Base-by-base conservation (phyloP, 2,329 filamentous ascomycete species). In the Orbilia oligospora region DNA sequence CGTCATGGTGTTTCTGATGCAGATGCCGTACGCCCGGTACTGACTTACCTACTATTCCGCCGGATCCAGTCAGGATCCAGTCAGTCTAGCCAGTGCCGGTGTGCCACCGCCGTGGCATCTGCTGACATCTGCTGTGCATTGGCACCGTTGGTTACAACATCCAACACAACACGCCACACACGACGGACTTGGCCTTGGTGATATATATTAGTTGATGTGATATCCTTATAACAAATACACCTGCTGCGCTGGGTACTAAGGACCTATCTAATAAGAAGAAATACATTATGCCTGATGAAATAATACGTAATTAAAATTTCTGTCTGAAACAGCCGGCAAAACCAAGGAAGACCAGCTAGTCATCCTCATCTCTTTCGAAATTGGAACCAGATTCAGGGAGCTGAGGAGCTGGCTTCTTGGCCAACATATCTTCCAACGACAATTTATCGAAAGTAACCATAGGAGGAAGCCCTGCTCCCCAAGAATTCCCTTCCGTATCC, bases 1-100 rank as follows among this genome's bases (percentile, higher is more conserved):
- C 61, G 70, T 73, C 70, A 71, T 64, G 44, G 20, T 58, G 33
- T 48, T 20, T 36, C 64, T 9, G 24, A 44, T 44, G 38, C 38
- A 44, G 12, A 44, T 67, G 48, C 12, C 33, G 38, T 68, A 24
- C 36, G 48, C 65, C 51, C 65, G 65, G 30, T 30, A 27, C 55
- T 18, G 36, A 27, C 33, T 56, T 68, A 44, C n/a, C n/a, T n/a
- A n/a, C n/a, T n/a, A n/a, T n/a, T n/a, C n/a, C n/a, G n/a, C n/a
- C n/a, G n/a, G n/a, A n/a, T n/a, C n/a, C n/a, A n/a, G n/a, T n/a
- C n/a, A n/a, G n/a, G n/a, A n/a, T n/a, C n/a, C 55, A 46, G 51
- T 55, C 24, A 2, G 27, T 20, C 67, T 16, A 20, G 9, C 30
- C 8, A n/a, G n/a, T 30, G 30, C n/a, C 53, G 20, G 27, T 16